Conservation (phyloP, 257 asterid species). For the Ilex asprella region DNA sequence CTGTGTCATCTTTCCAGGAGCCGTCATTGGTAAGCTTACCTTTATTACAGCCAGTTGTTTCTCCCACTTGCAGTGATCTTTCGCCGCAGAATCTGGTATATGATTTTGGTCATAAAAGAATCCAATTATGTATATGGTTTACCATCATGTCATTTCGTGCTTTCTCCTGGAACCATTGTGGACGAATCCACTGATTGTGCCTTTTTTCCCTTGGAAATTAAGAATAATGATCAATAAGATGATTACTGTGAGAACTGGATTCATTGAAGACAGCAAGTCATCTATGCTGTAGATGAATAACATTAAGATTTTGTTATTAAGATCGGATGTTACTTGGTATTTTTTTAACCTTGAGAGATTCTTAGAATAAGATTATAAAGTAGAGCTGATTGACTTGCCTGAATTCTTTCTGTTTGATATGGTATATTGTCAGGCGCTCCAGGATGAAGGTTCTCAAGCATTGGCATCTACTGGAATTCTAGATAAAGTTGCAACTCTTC, state of each 20-base stretch:
- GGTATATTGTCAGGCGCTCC: constrained; percentile 23
- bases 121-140: too few species aligned
- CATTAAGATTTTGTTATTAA: too few species aligned
- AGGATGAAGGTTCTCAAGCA: constrained; percentile 17
- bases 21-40: constrained; percentile 12
- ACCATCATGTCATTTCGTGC: neutral
- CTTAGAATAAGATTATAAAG: too few species aligned
- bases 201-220: neutral
- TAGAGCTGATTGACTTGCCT: too few species aligned
- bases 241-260: too few species aligned
- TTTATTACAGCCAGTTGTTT: constrained; percentile 14
- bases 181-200: neutral
- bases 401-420: constrained; percentile 3
- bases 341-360: too few species aligned
- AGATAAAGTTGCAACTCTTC: neutral
- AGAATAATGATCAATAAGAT: neutral
- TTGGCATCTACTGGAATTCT: constrained; percentile 13
- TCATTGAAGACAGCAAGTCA: neutral
- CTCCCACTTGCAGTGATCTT: constrained; percentile 15
- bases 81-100: constrained; percentile 28
- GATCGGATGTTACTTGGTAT: too few species aligned
- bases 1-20: constrained; percentile 15
- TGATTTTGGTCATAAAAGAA: neutral
- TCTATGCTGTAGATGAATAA: neutral
- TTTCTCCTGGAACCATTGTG: neutral